Percentiles rank a stretch among this genome's conserved stretches.
phyloP scores from a whole-genome alignment of 257 asterid genomes.

The Capsicum baccatum region DNA sequence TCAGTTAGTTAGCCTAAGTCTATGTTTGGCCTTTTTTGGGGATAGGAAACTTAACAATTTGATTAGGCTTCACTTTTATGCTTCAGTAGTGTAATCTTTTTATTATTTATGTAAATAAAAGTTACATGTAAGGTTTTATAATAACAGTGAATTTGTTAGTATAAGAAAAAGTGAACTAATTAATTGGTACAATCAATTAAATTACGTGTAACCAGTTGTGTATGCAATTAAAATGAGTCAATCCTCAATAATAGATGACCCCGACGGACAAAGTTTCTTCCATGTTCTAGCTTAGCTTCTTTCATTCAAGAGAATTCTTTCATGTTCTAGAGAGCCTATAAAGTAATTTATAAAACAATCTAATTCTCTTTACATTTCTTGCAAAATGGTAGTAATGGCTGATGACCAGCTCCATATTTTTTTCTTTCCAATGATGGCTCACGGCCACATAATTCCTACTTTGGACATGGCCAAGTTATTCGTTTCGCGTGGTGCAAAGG shows the following conservation, averaged over 20 bases:
- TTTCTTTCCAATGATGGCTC: constrained; percentile 41
- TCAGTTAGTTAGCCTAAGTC: not conserved
- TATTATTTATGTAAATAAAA: too few relatives aligned
- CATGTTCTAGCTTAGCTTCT: not conserved
- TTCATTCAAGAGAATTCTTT: not conserved
- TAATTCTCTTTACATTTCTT: not conserved
- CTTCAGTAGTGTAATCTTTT: too few relatives aligned
- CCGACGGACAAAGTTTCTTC: not conserved
- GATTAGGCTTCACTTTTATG: not conserved
- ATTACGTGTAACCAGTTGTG: too few relatives aligned
- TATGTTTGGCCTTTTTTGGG: not conserved
- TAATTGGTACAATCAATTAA: not conserved
- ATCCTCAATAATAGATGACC: not conserved
- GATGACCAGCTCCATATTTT: constrained; percentile 38
- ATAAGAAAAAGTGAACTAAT: not conserved
- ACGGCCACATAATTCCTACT: constrained; percentile 45
- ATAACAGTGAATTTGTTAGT: not conserved
- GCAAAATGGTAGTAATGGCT: not conserved
- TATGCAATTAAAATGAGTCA: not conserved
- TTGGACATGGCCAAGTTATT: constrained; percentile 42
- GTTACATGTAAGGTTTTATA: too few relatives aligned
- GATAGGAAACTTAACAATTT: not conserved
- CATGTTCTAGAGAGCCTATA: not conserved
- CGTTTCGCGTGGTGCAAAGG: constrained; percentile 35
- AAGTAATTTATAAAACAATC: not conserved